Percentiles rank a stretch among this genome's conserved stretches.
These are phyloP conservation scores for Phragmites australis DNA, from an alignment of 176 grass and related monocot species.

Conservation along the genomic window DNA sequence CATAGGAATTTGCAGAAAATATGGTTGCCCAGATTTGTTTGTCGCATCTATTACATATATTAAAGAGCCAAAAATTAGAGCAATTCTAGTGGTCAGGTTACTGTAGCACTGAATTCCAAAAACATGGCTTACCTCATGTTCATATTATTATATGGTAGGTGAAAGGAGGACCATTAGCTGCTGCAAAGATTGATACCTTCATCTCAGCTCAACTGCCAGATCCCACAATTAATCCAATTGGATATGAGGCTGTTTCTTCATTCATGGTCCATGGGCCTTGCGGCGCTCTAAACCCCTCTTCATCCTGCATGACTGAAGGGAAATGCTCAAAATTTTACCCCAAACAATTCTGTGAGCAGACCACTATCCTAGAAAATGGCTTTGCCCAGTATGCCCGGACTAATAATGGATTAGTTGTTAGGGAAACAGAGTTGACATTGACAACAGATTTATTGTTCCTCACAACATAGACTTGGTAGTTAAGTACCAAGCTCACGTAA, in stretches of 20 bases:
- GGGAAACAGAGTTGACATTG: background rate
- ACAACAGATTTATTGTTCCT: background rate
- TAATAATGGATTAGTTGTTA: background rate
- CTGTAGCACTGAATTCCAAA: background rate
- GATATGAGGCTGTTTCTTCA: background rate
- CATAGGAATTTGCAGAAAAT: background rate
- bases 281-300: background rate
- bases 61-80: background rate
- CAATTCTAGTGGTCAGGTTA: background rate
- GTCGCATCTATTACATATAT: background rate
- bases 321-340: background rate
- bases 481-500: background rate
- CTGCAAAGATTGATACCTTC: background rate
- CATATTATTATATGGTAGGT: constrained; percentile 7
- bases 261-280: constrained; percentile 12
- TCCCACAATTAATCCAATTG: background rate
- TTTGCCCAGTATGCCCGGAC: background rate
- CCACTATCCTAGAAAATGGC: background rate
- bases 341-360: background rate
- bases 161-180: background rate
- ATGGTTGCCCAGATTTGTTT: constrained; percentile 6
- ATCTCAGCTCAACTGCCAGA: background rate
- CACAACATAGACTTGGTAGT: background rate
- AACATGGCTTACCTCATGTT: background rate
- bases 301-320: background rate